A percentile compares a stretch with the other conserved stretches of the same genome.
These are phyloP conservation scores for Russula olivacea DNA, from an alignment of 768 basidiomycete genomes.

Conservation along the genomic window DNA sequence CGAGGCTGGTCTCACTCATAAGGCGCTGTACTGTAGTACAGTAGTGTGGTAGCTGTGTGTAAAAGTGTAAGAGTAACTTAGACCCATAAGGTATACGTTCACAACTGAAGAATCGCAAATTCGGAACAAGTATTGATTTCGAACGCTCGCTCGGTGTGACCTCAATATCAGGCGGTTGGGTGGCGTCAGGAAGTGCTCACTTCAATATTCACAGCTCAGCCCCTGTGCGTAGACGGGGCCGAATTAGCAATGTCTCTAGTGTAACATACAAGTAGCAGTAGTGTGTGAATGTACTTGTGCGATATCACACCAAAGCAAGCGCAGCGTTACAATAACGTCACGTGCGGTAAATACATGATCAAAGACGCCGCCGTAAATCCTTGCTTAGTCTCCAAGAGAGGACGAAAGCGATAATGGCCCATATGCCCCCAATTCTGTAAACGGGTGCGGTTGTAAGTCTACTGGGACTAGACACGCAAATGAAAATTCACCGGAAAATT, in stretches of 20 bases:
- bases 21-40: not conserved
- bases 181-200: not conserved
- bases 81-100: conserved; percentile 17
- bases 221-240: conserved; percentile 1
- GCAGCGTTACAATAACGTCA: not conserved
- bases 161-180: not conserved
- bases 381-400: conserved; percentile 26
- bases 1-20: conserved; percentile 4
- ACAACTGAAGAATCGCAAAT: not conserved
- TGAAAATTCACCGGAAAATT: conserved; percentile 35
- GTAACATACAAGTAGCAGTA: not conserved
- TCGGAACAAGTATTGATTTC: not conserved
- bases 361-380: conserved; percentile 23
- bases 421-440: conserved; percentile 27
- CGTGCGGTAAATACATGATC: not conserved
- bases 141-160: not conserved
- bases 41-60: not conserved
- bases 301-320: not conserved
- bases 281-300: not conserved
- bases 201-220: not conserved
- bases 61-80: not conserved
- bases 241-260: not conserved
- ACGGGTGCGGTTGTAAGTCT: not conserved
- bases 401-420: conserved; percentile 27
- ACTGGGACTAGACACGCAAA: not conserved